Conservation (phyloP, 345 rosid species). For the Eutrema japonicum region DNA sequence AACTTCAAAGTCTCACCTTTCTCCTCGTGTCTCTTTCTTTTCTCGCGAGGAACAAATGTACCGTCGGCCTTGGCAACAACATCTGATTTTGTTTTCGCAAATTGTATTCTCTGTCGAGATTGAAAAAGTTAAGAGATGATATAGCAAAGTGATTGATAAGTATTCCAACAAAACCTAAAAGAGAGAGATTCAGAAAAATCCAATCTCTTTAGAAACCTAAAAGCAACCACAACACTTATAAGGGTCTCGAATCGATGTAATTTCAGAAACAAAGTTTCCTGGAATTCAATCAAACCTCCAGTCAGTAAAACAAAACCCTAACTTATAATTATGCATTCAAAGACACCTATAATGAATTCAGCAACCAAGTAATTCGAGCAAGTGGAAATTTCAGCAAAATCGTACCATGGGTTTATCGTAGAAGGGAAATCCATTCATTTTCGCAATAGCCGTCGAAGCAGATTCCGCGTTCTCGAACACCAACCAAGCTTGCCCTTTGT, state of each 20-base stretch:
- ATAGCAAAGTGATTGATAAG: background rate
- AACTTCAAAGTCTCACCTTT: slow-evolving; percentile 55
- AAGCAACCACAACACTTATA: too few relatives aligned
- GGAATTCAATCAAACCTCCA: background rate
- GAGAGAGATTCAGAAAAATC: background rate
- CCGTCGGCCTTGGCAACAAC: slow-evolving; percentile 95
- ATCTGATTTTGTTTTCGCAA: slow-evolving; percentile 93
- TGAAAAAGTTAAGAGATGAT: background rate
- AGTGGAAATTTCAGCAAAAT: background rate
- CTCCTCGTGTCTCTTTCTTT: slow-evolving; percentile 90
- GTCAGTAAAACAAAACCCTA: background rate
- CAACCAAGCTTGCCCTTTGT: slow-evolving; percentile 99
- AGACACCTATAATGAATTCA: background rate
- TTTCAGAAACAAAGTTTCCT: background rate
- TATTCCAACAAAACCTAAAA: background rate
- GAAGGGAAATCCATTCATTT: slow-evolving; percentile 94
- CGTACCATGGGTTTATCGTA: slow-evolving; percentile 91
- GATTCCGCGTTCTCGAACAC: slow-evolving; percentile 77
- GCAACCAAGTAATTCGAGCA: background rate
- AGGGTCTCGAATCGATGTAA: background rate
- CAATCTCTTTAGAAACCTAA: too few relatives aligned
- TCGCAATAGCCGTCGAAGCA: slow-evolving; percentile 72
- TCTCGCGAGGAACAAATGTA: slow-evolving; percentile 95
- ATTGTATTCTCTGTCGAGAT: slow-evolving; percentile 78
- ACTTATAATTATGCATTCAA: background rate